Evolutionary conservation across 2,329 filamentous ascomycete genomes (phyloP).

Genomic region (Phaeophleospora eucalypticola): DNA sequence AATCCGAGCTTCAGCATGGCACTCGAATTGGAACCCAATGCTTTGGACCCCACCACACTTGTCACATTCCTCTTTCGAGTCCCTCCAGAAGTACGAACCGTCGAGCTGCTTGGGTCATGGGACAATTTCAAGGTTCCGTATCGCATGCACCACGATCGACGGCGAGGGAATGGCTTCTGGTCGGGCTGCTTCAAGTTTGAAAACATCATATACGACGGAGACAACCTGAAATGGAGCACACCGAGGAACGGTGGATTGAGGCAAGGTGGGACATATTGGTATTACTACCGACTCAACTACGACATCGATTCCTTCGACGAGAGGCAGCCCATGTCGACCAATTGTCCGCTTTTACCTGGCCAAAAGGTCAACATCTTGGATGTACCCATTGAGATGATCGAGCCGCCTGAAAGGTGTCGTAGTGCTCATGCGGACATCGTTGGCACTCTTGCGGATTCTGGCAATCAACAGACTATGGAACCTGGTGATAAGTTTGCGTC

Average conservation of each 20-base stretch:
- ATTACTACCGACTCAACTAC: slow-evolving; percentile 87
- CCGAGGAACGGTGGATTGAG: slow-evolving; percentile 74
- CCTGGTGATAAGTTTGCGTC: slow-evolving; percentile 26
- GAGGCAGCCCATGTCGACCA: slow-evolving; percentile 66
- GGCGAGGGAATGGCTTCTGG: slow-evolving; percentile 74
- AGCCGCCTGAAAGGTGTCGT: slow-evolving; percentile 23
- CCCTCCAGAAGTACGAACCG: slow-evolving; percentile 57
- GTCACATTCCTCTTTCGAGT: slow-evolving; percentile 37
- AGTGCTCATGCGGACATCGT: slow-evolving; percentile 30
- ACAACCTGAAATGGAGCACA: slow-evolving; percentile 47
- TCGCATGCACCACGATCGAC: slow-evolving; percentile 73
- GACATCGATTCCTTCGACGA: slow-evolving; percentile 73
- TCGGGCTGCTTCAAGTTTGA: slow-evolving; percentile 80
- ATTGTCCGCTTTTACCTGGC: slow-evolving; percentile 81
- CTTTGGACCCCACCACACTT: slow-evolving; percentile 35
- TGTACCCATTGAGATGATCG: slow-evolving; percentile 62
- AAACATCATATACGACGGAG: slow-evolving; percentile 78
- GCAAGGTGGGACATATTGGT: slow-evolving; percentile 93
- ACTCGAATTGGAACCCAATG: background rate
- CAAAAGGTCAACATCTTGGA: slow-evolving; percentile 81
- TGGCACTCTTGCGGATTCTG: slow-evolving; percentile 18
- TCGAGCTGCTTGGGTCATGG: slow-evolving; percentile 87
- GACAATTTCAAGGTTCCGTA: slow-evolving; percentile 83
- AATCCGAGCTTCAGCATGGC: background rate
- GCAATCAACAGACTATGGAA: slow-evolving; percentile 25